Percentiles rank a stretch among this genome's conserved stretches.
Conservation (phyloP, 306 rosid species). For the Comarum palustre region DNA sequence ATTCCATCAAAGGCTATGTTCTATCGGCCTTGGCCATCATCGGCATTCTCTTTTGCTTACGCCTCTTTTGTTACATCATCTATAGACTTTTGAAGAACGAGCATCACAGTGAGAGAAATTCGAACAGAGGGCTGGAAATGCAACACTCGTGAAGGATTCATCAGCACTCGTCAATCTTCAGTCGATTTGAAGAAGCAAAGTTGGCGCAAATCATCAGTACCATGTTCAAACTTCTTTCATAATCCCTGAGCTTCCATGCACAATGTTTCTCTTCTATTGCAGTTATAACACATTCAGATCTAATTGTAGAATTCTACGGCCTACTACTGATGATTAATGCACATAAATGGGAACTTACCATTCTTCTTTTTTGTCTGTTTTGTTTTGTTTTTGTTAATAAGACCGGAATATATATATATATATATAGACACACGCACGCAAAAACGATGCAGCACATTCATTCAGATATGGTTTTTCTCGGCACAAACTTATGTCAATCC, state of each 20-base stretch:
- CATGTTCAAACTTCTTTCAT: neutral
- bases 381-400: neutral
- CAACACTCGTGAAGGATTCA: neutral
- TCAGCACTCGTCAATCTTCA: neutral
- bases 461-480: neutral
- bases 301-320: no score
- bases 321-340: no score
- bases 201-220: neutral
- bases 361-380: no score
- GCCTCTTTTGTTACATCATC: conserved; percentile 28
- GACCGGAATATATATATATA: neutral
- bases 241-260: neutral
- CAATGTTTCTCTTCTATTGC: neutral
- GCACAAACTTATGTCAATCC: neutral
- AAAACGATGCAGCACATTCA: neutral
- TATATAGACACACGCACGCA: no score
- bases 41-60: conserved; percentile 35
- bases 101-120: neutral
- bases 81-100: conserved; percentile 19
- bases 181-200: neutral
- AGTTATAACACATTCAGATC: no score
- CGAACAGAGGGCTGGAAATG: conserved; percentile 22
- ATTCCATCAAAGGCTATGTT: conserved; percentile 29
- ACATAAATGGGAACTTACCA: no score
- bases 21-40: conserved; percentile 36